Evolutionary conservation across 768 basidiomycete species (phyloP), one percentile per base, ranked within the genome.

Genomic region (Phylloporus sp.): DNA sequence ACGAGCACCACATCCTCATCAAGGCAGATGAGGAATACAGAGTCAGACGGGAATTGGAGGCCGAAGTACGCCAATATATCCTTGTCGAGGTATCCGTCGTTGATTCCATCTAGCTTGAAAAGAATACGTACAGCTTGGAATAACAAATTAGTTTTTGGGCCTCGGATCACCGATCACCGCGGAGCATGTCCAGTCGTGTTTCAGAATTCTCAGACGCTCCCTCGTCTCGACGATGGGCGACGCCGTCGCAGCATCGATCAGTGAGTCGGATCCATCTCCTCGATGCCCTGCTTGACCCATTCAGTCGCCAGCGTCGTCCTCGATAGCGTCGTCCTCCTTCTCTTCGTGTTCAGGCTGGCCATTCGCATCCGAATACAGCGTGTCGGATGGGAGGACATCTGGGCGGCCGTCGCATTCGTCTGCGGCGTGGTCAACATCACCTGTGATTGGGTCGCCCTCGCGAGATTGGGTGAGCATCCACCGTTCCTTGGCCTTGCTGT

Each of bases 51-150:
- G 82, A 86, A 54, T 71, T 92, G 26, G 90, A 90, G 60, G 64
- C 75, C 11, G 87, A 92, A 80, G 89, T 87, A 32, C 27, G 46
- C 35, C n/a, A n/a, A n/a, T n/a, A 26, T 9, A 11, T 18, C 9
- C 20, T 0, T 5, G 35, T 33, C 20, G 8, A 42, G 22, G 17
- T 8, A 6, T 15, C 21, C 29, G 15, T 5, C n/a, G 17, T 43
- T 21, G 18, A 10, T 33, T 22, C 17, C 20, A 5, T 44, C 15
- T 8, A 90, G 87, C 65, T 90, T 60, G 89, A 91, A 62, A 90
- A 90, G 71, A 91, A 91, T 55, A 89, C 87, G 1, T 91, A 88
- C 55, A 87, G 80, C 57, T 60, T 86, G 56, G 85, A 88, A n/a
- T n/a, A n/a, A n/a, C n/a, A n/a, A n/a, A n/a, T n/a, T n/a, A n/a